Percentiles rank a stretch among this genome's conserved stretches.
Conservation (phyloP, 345 rosid genomes). For the Corymbia maculata region DNA sequence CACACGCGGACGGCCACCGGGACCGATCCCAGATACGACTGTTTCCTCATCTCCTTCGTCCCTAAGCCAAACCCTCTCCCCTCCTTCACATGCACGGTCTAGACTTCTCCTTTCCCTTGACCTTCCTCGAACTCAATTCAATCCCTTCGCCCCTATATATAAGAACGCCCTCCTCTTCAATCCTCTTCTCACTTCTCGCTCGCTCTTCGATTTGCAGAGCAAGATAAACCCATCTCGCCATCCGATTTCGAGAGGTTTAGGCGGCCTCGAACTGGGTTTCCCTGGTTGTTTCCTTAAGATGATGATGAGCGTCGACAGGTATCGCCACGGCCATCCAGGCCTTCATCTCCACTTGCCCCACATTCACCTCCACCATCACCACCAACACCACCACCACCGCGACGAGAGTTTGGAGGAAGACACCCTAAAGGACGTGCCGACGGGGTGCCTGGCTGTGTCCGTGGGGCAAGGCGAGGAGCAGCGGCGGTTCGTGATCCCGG, state of each 20-base stretch:
- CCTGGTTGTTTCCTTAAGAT: background rate
- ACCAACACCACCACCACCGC: conserved; percentile 13
- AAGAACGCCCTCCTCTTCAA: background rate
- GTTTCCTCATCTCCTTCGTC: background rate
- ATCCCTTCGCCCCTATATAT: background rate
- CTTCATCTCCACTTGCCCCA: too few relatives aligned
- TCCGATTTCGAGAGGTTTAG: background rate
- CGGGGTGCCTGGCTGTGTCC: conserved; percentile 57
- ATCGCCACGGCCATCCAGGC: background rate
- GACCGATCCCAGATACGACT: background rate
- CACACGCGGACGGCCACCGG: background rate
- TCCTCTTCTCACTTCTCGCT: background rate
- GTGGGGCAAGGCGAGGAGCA: conserved; percentile 65
- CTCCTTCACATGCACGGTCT: background rate
- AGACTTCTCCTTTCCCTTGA: background rate
- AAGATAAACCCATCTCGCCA: background rate
- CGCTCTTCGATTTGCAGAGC: background rate
- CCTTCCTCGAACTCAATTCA: background rate
- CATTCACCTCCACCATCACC: conserved; percentile 30
- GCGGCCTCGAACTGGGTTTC: background rate
- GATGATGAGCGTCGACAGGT: conserved; percentile 5
- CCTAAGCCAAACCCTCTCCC: background rate
- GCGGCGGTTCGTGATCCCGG: conserved; percentile 70
- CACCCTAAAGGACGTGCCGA: conserved; percentile 29
- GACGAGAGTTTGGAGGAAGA: background rate